Evolutionary conservation across 2,329 filamentous ascomycete genomes (phyloP).

Genomic region (Colletotrichum coccodes): DNA sequence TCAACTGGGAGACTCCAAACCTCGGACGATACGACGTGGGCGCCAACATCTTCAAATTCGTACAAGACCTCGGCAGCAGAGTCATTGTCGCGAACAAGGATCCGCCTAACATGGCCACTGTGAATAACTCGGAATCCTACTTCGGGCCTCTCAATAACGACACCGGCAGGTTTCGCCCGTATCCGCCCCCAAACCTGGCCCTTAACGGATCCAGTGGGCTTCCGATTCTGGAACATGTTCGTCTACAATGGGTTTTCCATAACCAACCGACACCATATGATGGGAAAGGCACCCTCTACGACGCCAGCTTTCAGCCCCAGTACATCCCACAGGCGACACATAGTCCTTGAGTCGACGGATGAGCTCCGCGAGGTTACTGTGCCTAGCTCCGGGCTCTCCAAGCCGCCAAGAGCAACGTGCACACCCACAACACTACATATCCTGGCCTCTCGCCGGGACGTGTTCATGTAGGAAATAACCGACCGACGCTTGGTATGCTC

Average conservation of each 20-base stretch:
- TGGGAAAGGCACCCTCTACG: constrained; percentile 53
- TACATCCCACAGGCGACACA: constrained; percentile 46
- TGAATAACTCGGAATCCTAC: constrained; percentile 55
- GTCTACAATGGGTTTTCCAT: constrained; percentile 42
- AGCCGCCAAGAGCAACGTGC: not conserved
- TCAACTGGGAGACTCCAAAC: constrained; percentile 54
- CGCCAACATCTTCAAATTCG: constrained; percentile 53
- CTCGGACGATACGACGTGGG: constrained; percentile 54
- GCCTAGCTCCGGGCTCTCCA: not conserved
- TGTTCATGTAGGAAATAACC: not conserved
- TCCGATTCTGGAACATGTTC: constrained; percentile 47
- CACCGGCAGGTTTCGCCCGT: constrained; percentile 39
- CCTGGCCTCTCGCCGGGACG: not conserved
- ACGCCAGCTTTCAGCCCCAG: constrained; percentile 51
- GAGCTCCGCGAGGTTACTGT: not conserved
- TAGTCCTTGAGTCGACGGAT: not conserved
- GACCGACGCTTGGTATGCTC: too few species aligned
- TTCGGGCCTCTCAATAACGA: constrained; percentile 51
- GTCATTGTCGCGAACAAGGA: constrained; percentile 47
- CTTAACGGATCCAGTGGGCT: constrained; percentile 54
- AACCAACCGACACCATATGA: constrained; percentile 54
- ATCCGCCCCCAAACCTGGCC: constrained; percentile 54
- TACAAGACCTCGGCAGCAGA: constrained; percentile 43
- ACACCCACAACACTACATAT: not conserved
- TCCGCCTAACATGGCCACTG: constrained; percentile 44